A percentile compares a stretch with the other conserved stretches of the same genome.
phyloP scores from a whole-genome alignment of 2,329 filamentous ascomycete genomes.

The Pyrenophora tritici-repentis region DNA sequence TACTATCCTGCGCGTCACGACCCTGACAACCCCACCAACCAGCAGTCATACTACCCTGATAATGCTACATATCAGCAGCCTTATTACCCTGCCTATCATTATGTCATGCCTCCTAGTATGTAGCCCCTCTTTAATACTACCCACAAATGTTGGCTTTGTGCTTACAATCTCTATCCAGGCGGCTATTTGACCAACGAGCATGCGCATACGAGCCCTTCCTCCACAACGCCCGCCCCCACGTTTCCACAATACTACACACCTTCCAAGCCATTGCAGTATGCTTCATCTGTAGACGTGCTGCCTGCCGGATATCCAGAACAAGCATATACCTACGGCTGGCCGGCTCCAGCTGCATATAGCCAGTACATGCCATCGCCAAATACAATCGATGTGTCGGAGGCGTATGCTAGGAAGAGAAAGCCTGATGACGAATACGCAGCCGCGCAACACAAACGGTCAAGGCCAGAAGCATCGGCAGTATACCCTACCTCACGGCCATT shows the following conservation, averaged over 20 bases:
- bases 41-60: too few relatives aligned
- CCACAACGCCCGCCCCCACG: not conserved
- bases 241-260: not conserved
- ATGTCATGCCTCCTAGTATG: too few relatives aligned
- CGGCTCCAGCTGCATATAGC: not conserved
- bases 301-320: not conserved
- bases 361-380: constrained; percentile 1
- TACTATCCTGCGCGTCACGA: too few relatives aligned
- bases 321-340: not conserved
- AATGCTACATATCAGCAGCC: too few relatives aligned
- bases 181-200: not conserved
- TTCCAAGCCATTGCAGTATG: not conserved
- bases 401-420: constrained; percentile 18
- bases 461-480: not conserved
- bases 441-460: not conserved
- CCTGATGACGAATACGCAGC: not conserved
- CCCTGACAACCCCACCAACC: too few relatives aligned
- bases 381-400: not conserved
- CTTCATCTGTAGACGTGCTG: not conserved
- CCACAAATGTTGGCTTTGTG: too few relatives aligned
- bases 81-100: too few relatives aligned
- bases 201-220: not conserved
- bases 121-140: too few relatives aligned
- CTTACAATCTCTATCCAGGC: not conserved
- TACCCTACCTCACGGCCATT: not conserved